Base-by-base conservation (phyloP, 306 rosid genomes). In the Albizia julibrissin region DNA sequence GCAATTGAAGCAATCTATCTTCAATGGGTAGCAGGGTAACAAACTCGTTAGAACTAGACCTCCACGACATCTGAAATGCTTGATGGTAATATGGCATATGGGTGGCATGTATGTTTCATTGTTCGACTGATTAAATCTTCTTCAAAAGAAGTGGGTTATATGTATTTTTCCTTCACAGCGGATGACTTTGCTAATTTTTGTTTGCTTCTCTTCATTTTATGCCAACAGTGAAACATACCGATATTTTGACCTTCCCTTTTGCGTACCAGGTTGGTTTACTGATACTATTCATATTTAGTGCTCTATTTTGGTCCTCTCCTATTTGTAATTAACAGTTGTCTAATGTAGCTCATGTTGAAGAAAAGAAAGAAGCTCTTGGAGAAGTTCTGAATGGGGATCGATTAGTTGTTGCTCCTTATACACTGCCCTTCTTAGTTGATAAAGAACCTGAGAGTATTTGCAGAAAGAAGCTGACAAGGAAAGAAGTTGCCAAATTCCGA, bases 341-440 rank as follows among this genome's bases (percentile, higher is more conserved):
- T 10, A 46, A 43, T 69, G 67, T 81, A 82, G 85, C 12, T 22
- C 77, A 69, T 56, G 40, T 82, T 62, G 61, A 82, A 76, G 85
- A 82, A 69, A 82, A 82, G 85, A 76, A 14, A 31, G 85, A 82
- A 76, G 85, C 85, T 44, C 85, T 82, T 46, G 85, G 85, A 1
- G 85, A 76, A 82, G 85, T 82, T 50, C 31, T 82, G 47, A 82
- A 76, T 69, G 85, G 85, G 52, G 85, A 82, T 76, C 71, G 81
- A 58, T 66, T 82, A 76, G 81, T 82, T 56, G 85, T 82, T 68
- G 78, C 77, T 65, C 85, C 85, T 44, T 82, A 76, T 61, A 76
- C 72, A 11, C 72, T 82, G 2, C 64, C 61, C 24, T 82, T 82
- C 65, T 72, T 4, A n/a, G 66, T 14, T 76, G 85, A 82, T 5